A percentile compares a stretch with the other conserved stretches of the same genome.
phyloP scores from a whole-genome alignment of 495 filamentous ascomycete species.

The Neurospora cerealis region DNA sequence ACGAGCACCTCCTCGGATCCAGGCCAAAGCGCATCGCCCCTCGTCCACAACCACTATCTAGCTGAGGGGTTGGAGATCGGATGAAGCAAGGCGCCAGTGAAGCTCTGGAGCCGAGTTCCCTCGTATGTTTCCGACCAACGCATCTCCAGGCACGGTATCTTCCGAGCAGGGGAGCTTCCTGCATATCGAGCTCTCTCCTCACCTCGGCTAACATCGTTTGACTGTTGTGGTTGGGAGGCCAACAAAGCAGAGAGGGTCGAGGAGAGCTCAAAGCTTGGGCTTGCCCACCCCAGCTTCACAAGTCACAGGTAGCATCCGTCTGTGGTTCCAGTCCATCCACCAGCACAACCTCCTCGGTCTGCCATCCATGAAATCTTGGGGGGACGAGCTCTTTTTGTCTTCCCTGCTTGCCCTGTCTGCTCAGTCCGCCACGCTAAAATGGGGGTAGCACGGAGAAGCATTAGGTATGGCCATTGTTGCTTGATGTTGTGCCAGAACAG shows the following conservation, averaged over 20 bases:
- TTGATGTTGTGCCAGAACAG: neutral
- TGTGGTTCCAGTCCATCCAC: neutral
- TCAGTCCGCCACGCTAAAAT: neutral
- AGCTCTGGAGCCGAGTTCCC: neutral
- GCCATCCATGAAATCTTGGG: neutral
- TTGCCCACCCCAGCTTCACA: neutral
- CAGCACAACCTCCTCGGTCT: neutral
- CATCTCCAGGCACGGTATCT: neutral
- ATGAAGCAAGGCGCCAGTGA: neutral
- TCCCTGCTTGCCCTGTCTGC: neutral
- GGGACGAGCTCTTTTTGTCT: neutral
- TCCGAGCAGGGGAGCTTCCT: neutral
- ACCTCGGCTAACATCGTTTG: neutral
- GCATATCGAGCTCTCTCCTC: neutral
- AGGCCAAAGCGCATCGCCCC: neutral
- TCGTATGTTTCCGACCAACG: neutral
- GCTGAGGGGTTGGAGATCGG: neutral
- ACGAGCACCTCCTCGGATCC: neutral
- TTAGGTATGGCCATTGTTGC: neutral
- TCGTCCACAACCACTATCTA: neutral
- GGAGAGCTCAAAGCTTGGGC: neutral
- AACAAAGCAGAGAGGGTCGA: neutral
- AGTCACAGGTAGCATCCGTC: neutral
- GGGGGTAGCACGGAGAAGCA: neutral
- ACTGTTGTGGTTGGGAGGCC: neutral